A percentile compares a stretch with the other conserved stretches of the same genome.
Evolutionary conservation across 2,329 filamentous ascomycete genomes (phyloP).

Genomic region (Aspergillus clavatus): DNA sequence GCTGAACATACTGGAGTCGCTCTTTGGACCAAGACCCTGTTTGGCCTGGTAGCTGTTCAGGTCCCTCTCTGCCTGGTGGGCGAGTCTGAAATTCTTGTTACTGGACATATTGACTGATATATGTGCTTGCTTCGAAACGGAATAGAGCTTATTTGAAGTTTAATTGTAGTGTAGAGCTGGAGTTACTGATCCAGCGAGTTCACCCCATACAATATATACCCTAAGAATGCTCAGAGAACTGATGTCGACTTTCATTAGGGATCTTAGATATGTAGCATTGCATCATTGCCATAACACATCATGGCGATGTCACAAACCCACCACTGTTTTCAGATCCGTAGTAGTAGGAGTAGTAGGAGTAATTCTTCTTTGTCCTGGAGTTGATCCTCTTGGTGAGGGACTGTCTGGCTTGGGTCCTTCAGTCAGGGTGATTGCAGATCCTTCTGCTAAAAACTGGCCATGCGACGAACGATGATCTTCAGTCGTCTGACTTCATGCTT

Average conservation of each 20-base stretch:
- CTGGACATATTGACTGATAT: constrained; percentile 17
- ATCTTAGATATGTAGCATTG: constrained; percentile 14
- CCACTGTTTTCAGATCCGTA: no score
- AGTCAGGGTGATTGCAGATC: neutral
- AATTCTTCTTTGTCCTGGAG: no score
- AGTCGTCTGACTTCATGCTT: constrained; percentile 6
- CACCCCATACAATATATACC: neutral
- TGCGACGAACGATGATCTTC: no score
- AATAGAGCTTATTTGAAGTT: neutral
- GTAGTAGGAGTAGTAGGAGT: no score
- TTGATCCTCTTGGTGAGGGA: no score
- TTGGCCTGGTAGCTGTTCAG: constrained; percentile 40
- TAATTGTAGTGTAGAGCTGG: neutral
- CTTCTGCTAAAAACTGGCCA: neutral
- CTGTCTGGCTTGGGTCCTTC: neutral
- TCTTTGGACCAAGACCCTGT: constrained; percentile 35
- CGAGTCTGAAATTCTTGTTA: constrained; percentile 23
- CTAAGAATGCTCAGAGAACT: neutral
- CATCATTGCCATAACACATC: constrained; percentile 36
- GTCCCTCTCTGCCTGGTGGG: constrained; percentile 35
- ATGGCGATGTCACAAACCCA: constrained; percentile 29
- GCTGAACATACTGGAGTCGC: constrained; percentile 34
- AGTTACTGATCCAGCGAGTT: neutral
- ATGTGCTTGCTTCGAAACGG: neutral
- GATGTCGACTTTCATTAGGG: neutral